Conservation (phyloP, 2,329 filamentous ascomycete genomes). For the Lecanicillium sp. region DNA sequence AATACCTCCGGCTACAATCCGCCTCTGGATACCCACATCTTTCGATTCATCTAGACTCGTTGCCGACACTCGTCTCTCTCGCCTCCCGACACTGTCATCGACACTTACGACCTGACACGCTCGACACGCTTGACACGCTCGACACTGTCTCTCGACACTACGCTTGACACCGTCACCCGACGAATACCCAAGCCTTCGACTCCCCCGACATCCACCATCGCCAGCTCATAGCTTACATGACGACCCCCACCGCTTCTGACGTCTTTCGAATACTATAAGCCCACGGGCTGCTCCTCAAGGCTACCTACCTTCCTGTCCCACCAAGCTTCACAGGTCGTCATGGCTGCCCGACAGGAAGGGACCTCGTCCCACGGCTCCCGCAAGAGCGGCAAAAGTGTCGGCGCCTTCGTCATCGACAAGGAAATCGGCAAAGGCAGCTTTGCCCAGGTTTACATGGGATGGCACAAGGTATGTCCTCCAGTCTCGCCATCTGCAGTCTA, state of each 20-base stretch:
- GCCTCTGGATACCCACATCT: constrained; percentile 4
- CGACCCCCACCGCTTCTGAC: constrained; percentile 28
- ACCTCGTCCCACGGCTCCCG: constrained; percentile 30
- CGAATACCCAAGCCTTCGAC: too few relatives aligned
- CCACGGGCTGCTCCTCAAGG: constrained; percentile 28
- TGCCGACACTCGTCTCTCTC: not conserved
- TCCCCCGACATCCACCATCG: not conserved
- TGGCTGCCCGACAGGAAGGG: constrained; percentile 33
- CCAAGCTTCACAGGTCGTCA: constrained; percentile 31
- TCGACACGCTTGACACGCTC: too few relatives aligned
- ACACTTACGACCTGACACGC: too few relatives aligned
- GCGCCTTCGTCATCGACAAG: constrained; percentile 74
- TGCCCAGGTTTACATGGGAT: constrained; percentile 85
- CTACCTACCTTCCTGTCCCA: constrained; percentile 26
- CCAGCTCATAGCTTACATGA: constrained; percentile 34
- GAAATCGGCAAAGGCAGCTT: constrained; percentile 98
- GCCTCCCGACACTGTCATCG: too few relatives aligned
- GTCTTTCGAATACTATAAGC: constrained; percentile 32
- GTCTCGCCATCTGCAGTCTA: not conserved
- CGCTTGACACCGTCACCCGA: too few relatives aligned
- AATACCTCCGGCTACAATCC: not conserved
- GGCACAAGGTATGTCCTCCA: constrained; percentile 59
- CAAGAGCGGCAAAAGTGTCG: constrained; percentile 42
- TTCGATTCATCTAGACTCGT: constrained; percentile 10
- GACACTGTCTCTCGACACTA: too few relatives aligned